A percentile compares a stretch with the other conserved stretches of the same genome.
phyloP scores from a whole-genome alignment of 495 filamentous ascomycete species.

The Hypoxylon subgilvum region DNA sequence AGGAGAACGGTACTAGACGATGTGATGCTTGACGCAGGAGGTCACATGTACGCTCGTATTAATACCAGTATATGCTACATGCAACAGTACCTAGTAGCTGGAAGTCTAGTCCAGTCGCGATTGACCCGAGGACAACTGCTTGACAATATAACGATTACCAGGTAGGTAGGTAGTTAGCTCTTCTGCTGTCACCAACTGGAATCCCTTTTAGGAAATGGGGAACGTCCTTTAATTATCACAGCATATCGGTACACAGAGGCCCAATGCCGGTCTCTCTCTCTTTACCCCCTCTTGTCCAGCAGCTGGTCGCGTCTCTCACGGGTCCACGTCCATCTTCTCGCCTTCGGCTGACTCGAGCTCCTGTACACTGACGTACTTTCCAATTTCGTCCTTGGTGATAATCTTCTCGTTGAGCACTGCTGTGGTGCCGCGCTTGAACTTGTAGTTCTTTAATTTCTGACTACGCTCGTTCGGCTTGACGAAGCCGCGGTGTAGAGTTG shows the following conservation, averaged over 20 bases:
- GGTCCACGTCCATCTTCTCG: constrained; percentile 96
- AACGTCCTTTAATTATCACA: constrained; percentile 19
- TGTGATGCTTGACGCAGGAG: too few relatives aligned
- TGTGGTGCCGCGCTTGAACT: constrained; percentile 86
- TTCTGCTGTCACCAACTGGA: too few relatives aligned
- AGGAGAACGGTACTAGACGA: too few relatives aligned
- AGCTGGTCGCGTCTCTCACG: constrained; percentile 51
- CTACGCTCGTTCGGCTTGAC: constrained; percentile 90
- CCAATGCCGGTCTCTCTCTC: constrained; percentile 3
- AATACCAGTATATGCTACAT: too few relatives aligned
- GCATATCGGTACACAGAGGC: constrained; percentile 16
- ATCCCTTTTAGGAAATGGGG: background rate
- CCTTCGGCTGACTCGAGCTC: constrained; percentile 73
- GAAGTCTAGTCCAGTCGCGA: too few relatives aligned
- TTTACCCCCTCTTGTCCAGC: background rate
- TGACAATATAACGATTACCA: too few relatives aligned
- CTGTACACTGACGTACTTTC: constrained; percentile 91
- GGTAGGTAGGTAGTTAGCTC: too few relatives aligned
- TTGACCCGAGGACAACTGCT: too few relatives aligned
- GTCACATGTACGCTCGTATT: too few relatives aligned
- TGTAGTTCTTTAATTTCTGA: constrained; percentile 90
- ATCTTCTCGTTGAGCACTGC: constrained; percentile 92
- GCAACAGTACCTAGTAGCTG: too few relatives aligned
- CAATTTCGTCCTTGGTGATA: constrained; percentile 88
- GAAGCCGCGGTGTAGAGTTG: constrained; percentile 86